Conservation (phyloP, 495 filamentous ascomycete species). For the Penicillium bovifimosum region DNA sequence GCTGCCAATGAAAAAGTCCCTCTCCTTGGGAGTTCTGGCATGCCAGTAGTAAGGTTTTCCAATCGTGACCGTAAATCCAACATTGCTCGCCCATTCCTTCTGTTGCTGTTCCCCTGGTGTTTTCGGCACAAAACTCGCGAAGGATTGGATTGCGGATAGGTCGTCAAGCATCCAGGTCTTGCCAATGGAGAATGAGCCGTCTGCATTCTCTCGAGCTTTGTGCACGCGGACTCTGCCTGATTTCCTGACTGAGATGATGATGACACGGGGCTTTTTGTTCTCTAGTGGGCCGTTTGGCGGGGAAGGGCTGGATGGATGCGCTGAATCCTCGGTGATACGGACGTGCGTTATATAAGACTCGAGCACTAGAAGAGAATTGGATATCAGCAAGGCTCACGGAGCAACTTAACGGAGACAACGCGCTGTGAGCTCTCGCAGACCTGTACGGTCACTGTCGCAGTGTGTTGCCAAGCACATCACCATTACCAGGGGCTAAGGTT, state of each 20-base stretch:
- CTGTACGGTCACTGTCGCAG: conserved; percentile 3
- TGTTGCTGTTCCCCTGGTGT: conserved; percentile 57
- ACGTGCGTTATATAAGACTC: conserved; percentile 99
- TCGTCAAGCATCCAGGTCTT: conserved; percentile 98
- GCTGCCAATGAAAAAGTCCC: conserved; percentile 95
- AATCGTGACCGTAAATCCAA: conserved; percentile 83
- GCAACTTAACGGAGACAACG: not conserved
- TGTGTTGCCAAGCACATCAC: conserved; percentile 8
- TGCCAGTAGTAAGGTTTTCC: conserved; percentile 97
- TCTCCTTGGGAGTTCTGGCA: conserved; percentile 84
- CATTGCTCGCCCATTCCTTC: conserved; percentile 69
- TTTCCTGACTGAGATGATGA: conserved; percentile 86
- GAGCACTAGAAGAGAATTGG: conserved; percentile 48
- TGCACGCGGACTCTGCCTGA: conserved; percentile 92
- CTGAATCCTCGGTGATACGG: conserved; percentile 75
- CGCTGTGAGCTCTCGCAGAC: not conserved
- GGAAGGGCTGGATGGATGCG: conserved; percentile 77
- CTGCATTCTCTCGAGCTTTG: conserved; percentile 91
- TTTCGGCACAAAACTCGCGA: conserved; percentile 47
- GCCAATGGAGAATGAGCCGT: conserved; percentile 92
- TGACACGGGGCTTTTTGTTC: conserved; percentile 82
- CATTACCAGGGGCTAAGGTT: not conserved
- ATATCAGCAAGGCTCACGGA: conserved; percentile 9
- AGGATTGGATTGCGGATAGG: conserved; percentile 73
- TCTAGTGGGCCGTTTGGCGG: conserved; percentile 63